Conservation (phyloP, 2,329 filamentous ascomycete genomes). For the Exserohilum turcica region DNA sequence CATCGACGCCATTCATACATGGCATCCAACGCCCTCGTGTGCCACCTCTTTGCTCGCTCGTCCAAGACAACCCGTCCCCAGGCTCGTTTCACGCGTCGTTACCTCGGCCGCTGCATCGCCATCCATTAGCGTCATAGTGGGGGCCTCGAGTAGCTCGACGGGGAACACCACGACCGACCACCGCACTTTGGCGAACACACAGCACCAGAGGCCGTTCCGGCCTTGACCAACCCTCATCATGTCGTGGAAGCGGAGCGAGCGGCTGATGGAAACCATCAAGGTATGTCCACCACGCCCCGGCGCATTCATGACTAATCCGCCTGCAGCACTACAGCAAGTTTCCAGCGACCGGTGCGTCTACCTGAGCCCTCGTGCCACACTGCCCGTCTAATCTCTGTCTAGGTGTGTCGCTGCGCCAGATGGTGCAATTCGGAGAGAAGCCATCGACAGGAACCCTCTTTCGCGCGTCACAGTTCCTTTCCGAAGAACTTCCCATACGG, state of each 20-base stretch:
- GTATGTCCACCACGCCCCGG: slow-evolving; percentile 22
- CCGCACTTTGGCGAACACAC: slow-evolving; percentile 41
- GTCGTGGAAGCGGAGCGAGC: slow-evolving; percentile 91
- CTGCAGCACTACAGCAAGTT: slow-evolving; percentile 85
- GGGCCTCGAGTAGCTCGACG: slow-evolving; percentile 25
- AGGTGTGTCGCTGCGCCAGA: slow-evolving; percentile 81
- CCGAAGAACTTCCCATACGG: slow-evolving; percentile 95
- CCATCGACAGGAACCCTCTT: slow-evolving; percentile 92
- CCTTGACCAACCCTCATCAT: slow-evolving; percentile 61
- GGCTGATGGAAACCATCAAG: slow-evolving; percentile 94
- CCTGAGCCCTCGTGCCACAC: slow-evolving; percentile 59
- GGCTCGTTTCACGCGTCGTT: slow-evolving; percentile 11
- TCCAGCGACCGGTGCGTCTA: slow-evolving; percentile 92
- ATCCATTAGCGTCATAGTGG: slow-evolving; percentile 43
- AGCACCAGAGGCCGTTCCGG: slow-evolving; percentile 39
- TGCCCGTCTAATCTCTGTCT: slow-evolving; percentile 22
- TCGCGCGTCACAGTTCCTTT: slow-evolving; percentile 95
- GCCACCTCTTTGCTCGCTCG: neutral
- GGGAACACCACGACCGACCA: slow-evolving; percentile 15
- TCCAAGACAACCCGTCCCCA: neutral
- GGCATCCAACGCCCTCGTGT: slow-evolving; percentile 1
- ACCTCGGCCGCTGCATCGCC: slow-evolving; percentile 37
- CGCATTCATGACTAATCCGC: slow-evolving; percentile 28
- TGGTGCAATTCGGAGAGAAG: slow-evolving; percentile 97
- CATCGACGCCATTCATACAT: no score